Base-by-base conservation (phyloP, 2,329 filamentous ascomycete genomes). In the Ceratocystiopsis sp. region DNA sequence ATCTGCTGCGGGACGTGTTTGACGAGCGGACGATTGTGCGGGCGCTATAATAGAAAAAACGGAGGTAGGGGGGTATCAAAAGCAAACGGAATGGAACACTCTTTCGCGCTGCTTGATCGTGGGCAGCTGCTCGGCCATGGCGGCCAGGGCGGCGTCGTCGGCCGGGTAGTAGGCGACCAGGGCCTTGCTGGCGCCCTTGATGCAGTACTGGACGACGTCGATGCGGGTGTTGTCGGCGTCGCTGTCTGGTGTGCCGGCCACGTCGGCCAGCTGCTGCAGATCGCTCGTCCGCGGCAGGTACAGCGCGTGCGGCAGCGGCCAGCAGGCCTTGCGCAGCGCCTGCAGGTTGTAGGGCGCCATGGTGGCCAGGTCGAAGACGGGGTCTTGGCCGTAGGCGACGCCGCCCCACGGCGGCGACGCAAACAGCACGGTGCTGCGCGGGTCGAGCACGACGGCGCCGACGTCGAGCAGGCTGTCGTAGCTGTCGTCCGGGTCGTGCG, bases 251-350 rank as follows among this genome's bases (percentile, higher is more conserved):
- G 15, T 14, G 38, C 21, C 21, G 11, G 37, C 13, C 32, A 79
- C 54, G 49, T 59, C 68, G 4, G 84, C 82, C 48, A 94, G 68
- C 59, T 94, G 86, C 41, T 77, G 71, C 42, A 94, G 58, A 57
- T 94, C 78, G 48, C 84, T 89, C 1, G 80, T 91, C 46, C 93
- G 71, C 1, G 93, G 91, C 16, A 98, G 66, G 55, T 82, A 98
- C 8, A 98, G 67, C 1, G 82, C 83, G 42, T 73, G 71, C 44
- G 71, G 70, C 60, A 75, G 67, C 13, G 53, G 57, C 17, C 63
- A 67, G 54, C 82, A 87, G 15, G 73, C 69, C 15, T 62, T 61
- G 54, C 80, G 73, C 18, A 93, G 66, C 41, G 71, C 61, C 11
- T 62, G 60, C 17, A 89, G 60, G 17, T 70, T 80, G 56, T 98